Percentiles rank a stretch among this genome's conserved stretches.
Evolutionary conservation across 1,139 yeast genomes (phyloP).

Genomic region (Yamadazyma atmosphaerica): DNA sequence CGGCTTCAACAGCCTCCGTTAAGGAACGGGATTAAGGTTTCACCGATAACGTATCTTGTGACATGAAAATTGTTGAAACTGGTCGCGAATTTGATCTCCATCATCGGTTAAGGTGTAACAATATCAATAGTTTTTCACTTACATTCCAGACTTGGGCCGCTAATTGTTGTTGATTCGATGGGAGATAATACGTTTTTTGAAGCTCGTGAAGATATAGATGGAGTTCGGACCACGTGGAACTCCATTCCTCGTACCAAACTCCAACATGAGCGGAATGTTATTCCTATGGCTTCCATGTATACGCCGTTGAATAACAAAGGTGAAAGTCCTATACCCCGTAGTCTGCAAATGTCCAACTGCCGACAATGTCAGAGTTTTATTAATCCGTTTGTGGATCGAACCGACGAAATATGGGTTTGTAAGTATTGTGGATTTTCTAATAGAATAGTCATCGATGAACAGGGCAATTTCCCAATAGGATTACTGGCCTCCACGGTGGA

Average conservation of each 20-base stretch:
- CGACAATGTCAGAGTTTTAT: conserved; percentile 60
- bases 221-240: conserved; percentile 91
- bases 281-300: conserved; percentile 65
- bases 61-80: no score
- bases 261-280: conserved; percentile 57
- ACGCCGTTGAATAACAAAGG: conserved; percentile 63
- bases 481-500: conserved; percentile 46
- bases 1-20: no score
- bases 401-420: conserved; percentile 60
- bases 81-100: no score
- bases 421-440: conserved; percentile 60
- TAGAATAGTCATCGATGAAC: conserved; percentile 28
- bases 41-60: no score
- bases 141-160: no score
- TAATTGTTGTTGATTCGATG: no score
- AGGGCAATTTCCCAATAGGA: conserved; percentile 15
- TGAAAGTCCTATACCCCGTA: conserved; percentile 38
- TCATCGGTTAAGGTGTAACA: no score
- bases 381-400: conserved; percentile 52
- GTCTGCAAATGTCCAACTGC: conserved; percentile 38
- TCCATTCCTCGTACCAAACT: conserved; percentile 63
- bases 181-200: conserved; percentile 49
- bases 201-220: conserved; percentile 82
- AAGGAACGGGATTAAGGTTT: neutral
- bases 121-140: no score